These are phyloP conservation scores for Hydrangea macrophylla DNA, from an alignment of 148 eudicot genomes.

Conservation along the genomic window DNA sequence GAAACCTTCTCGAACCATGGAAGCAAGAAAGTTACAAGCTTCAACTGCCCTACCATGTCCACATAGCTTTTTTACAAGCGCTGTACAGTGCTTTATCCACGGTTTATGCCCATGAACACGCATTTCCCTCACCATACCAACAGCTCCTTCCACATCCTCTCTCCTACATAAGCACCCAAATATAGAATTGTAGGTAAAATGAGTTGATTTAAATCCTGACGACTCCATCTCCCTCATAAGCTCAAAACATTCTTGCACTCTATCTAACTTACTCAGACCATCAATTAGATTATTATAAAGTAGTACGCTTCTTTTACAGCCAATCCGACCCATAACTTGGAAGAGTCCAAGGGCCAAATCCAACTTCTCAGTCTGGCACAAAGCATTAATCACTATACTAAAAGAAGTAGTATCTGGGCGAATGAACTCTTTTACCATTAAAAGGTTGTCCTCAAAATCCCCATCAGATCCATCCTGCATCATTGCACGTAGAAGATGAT, in stretches of 20 bases:
- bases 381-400: constrained; percentile 40
- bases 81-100: constrained; percentile 67
- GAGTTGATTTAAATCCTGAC: too few relatives aligned
- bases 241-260: constrained; percentile 39
- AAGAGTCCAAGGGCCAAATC: constrained; percentile 59
- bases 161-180: constrained; percentile 59
- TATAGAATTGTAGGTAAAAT: too few relatives aligned
- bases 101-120: constrained; percentile 52
- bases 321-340: constrained; percentile 38
- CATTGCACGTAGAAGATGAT: constrained; percentile 27
- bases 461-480: constrained; percentile 21
- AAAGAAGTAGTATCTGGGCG: constrained; percentile 37
- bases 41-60: constrained; percentile 43
- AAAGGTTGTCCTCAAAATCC: constrained; percentile 30
- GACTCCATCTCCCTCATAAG: constrained; percentile 58
- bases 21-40: constrained; percentile 49
- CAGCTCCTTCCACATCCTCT: constrained; percentile 49
- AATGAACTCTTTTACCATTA: constrained; percentile 20
- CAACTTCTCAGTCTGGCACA: constrained; percentile 40
- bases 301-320: constrained; percentile 34
- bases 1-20: constrained; percentile 51
- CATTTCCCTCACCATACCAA: constrained; percentile 51
- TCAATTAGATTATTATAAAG: constrained; percentile 58
- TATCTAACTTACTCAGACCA: constrained; percentile 44
- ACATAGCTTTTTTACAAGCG: constrained; percentile 54